Evolutionary conservation across 495 filamentous ascomycete species (phyloP).

Genomic region (Aspergillus nidulans): DNA sequence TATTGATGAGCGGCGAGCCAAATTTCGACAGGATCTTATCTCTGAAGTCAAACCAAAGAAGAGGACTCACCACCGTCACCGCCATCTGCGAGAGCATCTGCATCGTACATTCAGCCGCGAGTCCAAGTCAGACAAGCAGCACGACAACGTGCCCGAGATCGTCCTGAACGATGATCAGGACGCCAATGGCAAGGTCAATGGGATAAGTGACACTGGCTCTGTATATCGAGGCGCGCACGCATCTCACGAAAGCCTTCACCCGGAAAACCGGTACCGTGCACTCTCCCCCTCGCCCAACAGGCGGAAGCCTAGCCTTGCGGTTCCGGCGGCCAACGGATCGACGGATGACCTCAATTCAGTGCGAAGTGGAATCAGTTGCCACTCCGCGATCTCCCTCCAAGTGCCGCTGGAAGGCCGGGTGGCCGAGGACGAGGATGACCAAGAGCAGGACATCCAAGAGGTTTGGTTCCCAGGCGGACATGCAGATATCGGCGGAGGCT

Average conservation of each 20-base stretch:
- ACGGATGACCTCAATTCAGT: constrained; percentile 36
- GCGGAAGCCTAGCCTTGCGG: constrained; percentile 24
- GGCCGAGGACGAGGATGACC: constrained; percentile 40
- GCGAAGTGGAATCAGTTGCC: constrained; percentile 31
- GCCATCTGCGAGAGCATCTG: background rate
- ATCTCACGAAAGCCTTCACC: constrained; percentile 25
- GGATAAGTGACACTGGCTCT: constrained; percentile 15
- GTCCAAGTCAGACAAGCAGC: background rate
- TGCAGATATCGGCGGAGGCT: constrained; percentile 81
- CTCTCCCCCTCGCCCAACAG: constrained; percentile 24
- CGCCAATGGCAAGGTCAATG: background rate
- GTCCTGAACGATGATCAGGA: constrained; percentile 7
- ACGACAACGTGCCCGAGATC: constrained; percentile 4
- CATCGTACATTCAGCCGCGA: background rate
- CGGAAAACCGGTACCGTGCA: constrained; percentile 38
- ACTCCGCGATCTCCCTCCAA: constrained; percentile 38
- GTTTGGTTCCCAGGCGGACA: constrained; percentile 84
- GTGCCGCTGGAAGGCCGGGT: constrained; percentile 18
- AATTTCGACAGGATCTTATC: constrained; percentile 66
- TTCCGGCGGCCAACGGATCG: constrained; percentile 25
- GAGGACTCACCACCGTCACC: background rate
- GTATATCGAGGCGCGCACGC: constrained; percentile 31
- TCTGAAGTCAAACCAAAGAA: constrained; percentile 45
- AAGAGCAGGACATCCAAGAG: constrained; percentile 70
- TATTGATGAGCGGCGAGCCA: constrained; percentile 73